These are phyloP conservation scores for Xylariaceae sp. DNA, from an alignment of 2,329 filamentous ascomycete species.

Conservation along the genomic window DNA sequence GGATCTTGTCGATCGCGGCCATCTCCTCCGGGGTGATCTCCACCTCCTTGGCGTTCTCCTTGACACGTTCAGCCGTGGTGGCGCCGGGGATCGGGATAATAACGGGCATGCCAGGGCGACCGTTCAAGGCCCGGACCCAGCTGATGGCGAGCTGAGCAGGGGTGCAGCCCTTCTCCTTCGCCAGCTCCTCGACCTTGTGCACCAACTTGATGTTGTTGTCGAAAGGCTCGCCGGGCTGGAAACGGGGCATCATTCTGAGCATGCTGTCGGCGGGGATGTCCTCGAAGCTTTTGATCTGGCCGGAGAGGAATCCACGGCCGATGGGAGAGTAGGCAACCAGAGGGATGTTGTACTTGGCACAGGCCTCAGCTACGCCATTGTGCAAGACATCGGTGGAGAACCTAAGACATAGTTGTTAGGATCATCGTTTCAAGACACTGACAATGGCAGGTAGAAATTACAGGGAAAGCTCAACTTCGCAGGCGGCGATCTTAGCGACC, in stretches of 20 bases:
- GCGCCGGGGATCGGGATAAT: slow-evolving; percentile 65
- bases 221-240: slow-evolving; percentile 55
- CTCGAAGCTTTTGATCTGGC: slow-evolving; percentile 43
- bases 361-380: slow-evolving; percentile 39
- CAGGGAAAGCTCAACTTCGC: slow-evolving; percentile 38
- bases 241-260: slow-evolving; percentile 48
- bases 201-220: slow-evolving; percentile 60
- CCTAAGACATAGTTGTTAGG: slow-evolving; percentile 17
- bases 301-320: slow-evolving; percentile 53
- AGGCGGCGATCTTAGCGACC: slow-evolving; percentile 33
- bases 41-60: slow-evolving; percentile 54
- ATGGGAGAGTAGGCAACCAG: slow-evolving; percentile 69
- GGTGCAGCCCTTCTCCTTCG: slow-evolving; percentile 55
- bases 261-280: slow-evolving; percentile 53
- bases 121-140: slow-evolving; percentile 52
- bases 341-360: slow-evolving; percentile 60
- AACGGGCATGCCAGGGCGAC: slow-evolving; percentile 46
- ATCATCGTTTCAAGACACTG: background rate
- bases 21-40: slow-evolving; percentile 47
- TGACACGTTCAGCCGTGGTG: slow-evolving; percentile 48
- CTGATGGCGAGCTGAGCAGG: slow-evolving; percentile 60
- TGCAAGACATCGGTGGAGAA: slow-evolving; percentile 26
- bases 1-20: slow-evolving; percentile 44
- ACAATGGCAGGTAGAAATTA: slow-evolving; percentile 17
- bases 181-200: slow-evolving; percentile 51